These are phyloP conservation scores for Tieghemiomyces parasiticus DNA, from an alignment of 192 early-diverging fungal species.

Conservation along the genomic window DNA sequence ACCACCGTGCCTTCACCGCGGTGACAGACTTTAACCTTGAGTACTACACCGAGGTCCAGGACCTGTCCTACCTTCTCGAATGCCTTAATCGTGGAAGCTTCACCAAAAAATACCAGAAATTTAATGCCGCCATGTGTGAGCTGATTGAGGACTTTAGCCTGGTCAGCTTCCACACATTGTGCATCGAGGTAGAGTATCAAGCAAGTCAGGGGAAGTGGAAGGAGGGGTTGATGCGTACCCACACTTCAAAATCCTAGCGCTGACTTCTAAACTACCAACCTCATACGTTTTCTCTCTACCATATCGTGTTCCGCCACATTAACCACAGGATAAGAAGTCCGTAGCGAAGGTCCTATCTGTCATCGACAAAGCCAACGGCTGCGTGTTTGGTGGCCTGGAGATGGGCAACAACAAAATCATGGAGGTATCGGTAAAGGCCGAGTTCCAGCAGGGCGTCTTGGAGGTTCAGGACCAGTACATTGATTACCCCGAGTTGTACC, in stretches of 20 bases:
- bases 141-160: constrained; percentile 84
- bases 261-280: too few species aligned
- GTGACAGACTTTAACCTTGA: constrained; percentile 85
- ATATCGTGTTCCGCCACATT: too few species aligned
- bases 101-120: constrained; percentile 39
- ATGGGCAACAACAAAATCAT: constrained; percentile 67
- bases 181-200: constrained; percentile 24
- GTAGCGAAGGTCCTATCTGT: constrained; percentile 58
- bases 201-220: too few species aligned
- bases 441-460: constrained; percentile 19
- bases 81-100: constrained; percentile 47
- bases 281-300: too few species aligned
- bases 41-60: constrained; percentile 91
- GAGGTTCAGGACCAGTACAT: constrained; percentile 27
- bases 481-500: constrained; percentile 3
- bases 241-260: too few species aligned
- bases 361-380: constrained; percentile 88
- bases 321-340: constrained; percentile 70
- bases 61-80: constrained; percentile 67
- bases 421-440: constrained; percentile 34
- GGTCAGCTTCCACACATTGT: constrained; percentile 82
- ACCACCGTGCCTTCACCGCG: too few species aligned
- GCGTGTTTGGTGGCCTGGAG: constrained; percentile 66
- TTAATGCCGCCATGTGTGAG: constrained; percentile 77
- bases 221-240: too few species aligned